phyloP scores from a whole-genome alignment of 495 filamentous ascomycete species.

The Xylaria intraflava region DNA sequence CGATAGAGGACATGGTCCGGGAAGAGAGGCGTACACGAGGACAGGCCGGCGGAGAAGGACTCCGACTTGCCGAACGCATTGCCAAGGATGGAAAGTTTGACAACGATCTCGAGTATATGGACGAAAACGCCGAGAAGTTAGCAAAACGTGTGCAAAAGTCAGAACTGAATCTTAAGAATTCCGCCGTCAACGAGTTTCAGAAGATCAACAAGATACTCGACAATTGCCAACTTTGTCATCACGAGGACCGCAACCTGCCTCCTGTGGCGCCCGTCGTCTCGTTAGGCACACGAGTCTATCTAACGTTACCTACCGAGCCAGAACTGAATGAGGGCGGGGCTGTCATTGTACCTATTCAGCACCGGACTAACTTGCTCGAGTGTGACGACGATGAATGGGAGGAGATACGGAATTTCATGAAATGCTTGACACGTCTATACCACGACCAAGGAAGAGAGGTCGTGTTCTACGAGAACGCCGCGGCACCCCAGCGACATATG shows the following conservation, averaged over 20 bases:
- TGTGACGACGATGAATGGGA: slow-evolving; percentile 99
- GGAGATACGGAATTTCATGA: slow-evolving; percentile 99
- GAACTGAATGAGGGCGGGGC: slow-evolving; percentile 80
- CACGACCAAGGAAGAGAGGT: slow-evolving; percentile 85
- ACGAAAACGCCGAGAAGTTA: slow-evolving; percentile 89
- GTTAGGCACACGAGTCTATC: slow-evolving; percentile 76
- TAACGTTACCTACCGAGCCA: slow-evolving; percentile 85
- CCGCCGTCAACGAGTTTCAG: slow-evolving; percentile 81
- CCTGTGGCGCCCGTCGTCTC: slow-evolving; percentile 89
- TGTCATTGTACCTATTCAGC: slow-evolving; percentile 82
- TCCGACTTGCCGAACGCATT: slow-evolving; percentile 80
- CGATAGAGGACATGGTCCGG: slow-evolving; percentile 87
- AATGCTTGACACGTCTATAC: slow-evolving; percentile 86
- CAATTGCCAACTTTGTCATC: slow-evolving; percentile 83
- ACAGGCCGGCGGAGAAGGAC: slow-evolving; percentile 72
- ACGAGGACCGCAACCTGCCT: slow-evolving; percentile 76
- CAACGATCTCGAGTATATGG: slow-evolving; percentile 93
- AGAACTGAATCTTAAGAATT: slow-evolving; percentile 82
- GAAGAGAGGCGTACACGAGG: slow-evolving; percentile 81
- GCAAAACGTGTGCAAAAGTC: slow-evolving; percentile 84
- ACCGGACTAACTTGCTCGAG: slow-evolving; percentile 84
- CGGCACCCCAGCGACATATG: slow-evolving; percentile 64
- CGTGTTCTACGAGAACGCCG: slow-evolving; percentile 96
- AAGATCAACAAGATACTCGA: slow-evolving; percentile 86
- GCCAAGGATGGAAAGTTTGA: slow-evolving; percentile 87